These are phyloP conservation scores for Fomitopsis betulina DNA, from an alignment of 1,284 basidiomycete genomes.

Conservation along the genomic window DNA sequence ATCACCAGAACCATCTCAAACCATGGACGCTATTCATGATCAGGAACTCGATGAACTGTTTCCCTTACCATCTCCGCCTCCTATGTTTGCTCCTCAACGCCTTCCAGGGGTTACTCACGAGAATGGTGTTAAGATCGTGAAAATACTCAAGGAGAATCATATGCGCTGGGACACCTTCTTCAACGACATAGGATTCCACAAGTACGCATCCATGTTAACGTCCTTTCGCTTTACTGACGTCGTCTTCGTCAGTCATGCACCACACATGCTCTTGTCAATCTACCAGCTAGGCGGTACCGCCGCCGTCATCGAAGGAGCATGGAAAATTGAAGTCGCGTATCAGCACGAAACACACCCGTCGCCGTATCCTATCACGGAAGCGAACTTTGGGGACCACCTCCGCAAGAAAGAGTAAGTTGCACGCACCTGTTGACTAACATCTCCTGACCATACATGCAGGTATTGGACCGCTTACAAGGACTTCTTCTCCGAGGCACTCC, in stretches of 20 bases:
- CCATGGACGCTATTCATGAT: no score
- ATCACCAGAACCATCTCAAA: no score
- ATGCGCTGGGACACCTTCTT: conserved; percentile 58
- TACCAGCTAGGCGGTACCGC: conserved; percentile 45
- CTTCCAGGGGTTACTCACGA: conserved; percentile 44
- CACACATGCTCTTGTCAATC: conserved; percentile 48
- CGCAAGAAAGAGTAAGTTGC: conserved; percentile 40
- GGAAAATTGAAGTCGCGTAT: conserved; percentile 32
- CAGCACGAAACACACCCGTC: conserved; percentile 34
- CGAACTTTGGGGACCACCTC: conserved; percentile 46
- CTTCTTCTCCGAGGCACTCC: conserved; percentile 49
- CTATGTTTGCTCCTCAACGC: conserved; percentile 17
- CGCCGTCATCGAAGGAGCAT: conserved; percentile 37
- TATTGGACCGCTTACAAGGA: conserved; percentile 53
- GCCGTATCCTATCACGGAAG: conserved; percentile 36
- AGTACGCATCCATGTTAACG: conserved; percentile 29
- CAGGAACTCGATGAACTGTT: conserved; percentile 7
- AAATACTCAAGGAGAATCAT: conserved; percentile 52
- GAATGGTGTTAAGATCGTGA: conserved; percentile 40
- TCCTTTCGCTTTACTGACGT: conserved; percentile 44
- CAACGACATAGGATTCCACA: conserved; percentile 57
- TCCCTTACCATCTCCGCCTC: conserved; percentile 12
- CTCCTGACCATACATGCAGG: conserved; percentile 26
- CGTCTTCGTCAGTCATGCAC: conserved; percentile 35
- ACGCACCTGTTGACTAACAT: neutral